Evolutionary conservation across 352 stramenopile species (phyloP).

Genomic region (Globisporangium viniferum): DNA sequence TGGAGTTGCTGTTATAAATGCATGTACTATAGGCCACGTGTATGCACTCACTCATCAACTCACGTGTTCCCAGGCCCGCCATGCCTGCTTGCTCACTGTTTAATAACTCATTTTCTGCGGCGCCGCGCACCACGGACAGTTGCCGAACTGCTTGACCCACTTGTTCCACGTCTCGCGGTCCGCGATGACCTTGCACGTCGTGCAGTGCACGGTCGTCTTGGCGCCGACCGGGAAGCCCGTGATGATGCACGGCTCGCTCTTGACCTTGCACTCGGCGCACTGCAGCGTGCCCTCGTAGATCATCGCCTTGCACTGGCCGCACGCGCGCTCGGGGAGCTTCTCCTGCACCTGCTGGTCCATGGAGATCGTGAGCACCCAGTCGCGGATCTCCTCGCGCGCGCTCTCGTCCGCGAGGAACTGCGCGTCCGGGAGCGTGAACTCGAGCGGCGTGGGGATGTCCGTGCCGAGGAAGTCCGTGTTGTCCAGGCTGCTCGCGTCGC

Average conservation of each 20-base stretch:
- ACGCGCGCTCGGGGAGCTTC: constrained; percentile 78
- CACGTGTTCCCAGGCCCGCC: neutral
- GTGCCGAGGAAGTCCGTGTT: constrained; percentile 94
- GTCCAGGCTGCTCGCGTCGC: constrained; percentile 80
- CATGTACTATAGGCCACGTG: neutral
- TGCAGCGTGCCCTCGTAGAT: constrained; percentile 87
- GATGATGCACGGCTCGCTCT: constrained; percentile 85
- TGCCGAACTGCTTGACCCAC: constrained; percentile 86
- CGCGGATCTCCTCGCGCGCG: constrained; percentile 90
- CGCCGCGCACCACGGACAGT: constrained; percentile 73
- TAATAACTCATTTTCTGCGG: constrained; percentile 87
- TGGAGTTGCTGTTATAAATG: neutral
- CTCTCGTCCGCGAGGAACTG: constrained; percentile 84
- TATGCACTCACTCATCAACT: neutral
- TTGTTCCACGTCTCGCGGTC: constrained; percentile 88
- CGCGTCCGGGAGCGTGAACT: constrained; percentile 69
- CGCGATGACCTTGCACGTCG: constrained; percentile 84
- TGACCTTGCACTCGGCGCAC: constrained; percentile 74
- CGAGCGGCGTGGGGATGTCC: constrained; percentile 84
- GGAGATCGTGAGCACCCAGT: constrained; percentile 94
- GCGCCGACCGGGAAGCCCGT: constrained; percentile 88
- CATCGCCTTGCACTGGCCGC: constrained; percentile 67
- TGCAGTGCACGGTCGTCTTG: constrained; percentile 87
- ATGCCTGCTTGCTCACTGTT: neutral
- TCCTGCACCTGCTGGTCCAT: constrained; percentile 94